Base-by-base conservation (phyloP, 2,329 filamentous ascomycete species). In the Pseudogymnoascus sp. region DNA sequence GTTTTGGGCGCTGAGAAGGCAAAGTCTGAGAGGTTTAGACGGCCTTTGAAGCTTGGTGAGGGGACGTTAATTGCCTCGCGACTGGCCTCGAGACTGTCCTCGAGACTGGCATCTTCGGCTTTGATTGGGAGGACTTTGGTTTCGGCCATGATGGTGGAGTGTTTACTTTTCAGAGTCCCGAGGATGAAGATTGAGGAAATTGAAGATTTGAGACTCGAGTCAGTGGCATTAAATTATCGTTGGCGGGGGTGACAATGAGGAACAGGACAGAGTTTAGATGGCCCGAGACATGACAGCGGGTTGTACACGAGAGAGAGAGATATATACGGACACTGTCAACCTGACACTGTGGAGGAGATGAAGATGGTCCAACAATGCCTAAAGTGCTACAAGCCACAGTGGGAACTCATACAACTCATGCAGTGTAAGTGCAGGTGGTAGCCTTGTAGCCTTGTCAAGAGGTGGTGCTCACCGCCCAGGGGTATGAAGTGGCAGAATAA, bases 21-120 rank as follows among this genome's bases (percentile, higher is more conserved):
- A 18, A 27, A 71, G 33, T 61, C 52, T 15, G 67, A 62, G 5
- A 71, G 63, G 29, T 71, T 65, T 12, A 71, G 40, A 52, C 65
- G 63, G n/a, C 69, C 66, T 29, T 60, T 63, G 64, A 71, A 71
- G 58, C 64, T 70, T 45, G 68, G 58, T 40, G 64, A 64, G n/a
- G 64, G 3, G 12, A 35, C 21, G 10, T 25, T 10, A 48, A 63
- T 35, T 27, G 29, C 37, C 9, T 64, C 61, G 35, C 15, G 25
- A 8, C 37, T 45, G 5, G 59, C 61, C 12, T 62, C 58, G 21
- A 21, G 21, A 21, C 21, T 21, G 55, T 42, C 21, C 21, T 64
- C 61, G 35, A 21, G 25, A 8, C 37, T 45, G 5, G 59, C 61
- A n/a, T 62, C 58, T 35, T 64, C 61, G 18, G 59, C 25, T 27